Evolutionary conservation across 2,329 filamentous ascomycete genomes (phyloP).

Genomic region (Aspergillus brasiliensis): DNA sequence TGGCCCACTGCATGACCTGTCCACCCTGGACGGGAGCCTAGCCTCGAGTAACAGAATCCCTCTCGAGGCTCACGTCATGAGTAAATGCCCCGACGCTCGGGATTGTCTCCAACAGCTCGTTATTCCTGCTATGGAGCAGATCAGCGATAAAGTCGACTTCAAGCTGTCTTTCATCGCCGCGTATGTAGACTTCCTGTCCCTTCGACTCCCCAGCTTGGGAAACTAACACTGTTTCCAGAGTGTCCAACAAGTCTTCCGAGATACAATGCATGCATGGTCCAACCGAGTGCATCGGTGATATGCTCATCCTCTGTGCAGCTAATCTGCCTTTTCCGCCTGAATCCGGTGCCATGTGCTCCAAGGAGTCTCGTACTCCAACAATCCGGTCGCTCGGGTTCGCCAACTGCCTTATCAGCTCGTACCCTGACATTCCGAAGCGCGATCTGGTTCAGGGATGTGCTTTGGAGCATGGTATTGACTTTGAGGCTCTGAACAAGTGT

Average conservation of each 20-base stretch:
- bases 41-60: slow-evolving; percentile 56
- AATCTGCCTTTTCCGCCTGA: slow-evolving; percentile 55
- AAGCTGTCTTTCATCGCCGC: slow-evolving; percentile 85
- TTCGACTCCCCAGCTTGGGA: neutral
- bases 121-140: slow-evolving; percentile 80
- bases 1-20: neutral
- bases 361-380: slow-evolving; percentile 67
- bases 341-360: slow-evolving; percentile 20
- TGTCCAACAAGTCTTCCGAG: slow-evolving; percentile 73
- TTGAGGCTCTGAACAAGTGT: slow-evolving; percentile 78
- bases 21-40: neutral
- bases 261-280: slow-evolving; percentile 89
- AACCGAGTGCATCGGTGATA: slow-evolving; percentile 88
- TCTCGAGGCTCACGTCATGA: slow-evolving; percentile 94
- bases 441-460: slow-evolving; percentile 84
- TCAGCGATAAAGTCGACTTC: slow-evolving; percentile 86
- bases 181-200: slow-evolving; percentile 40
- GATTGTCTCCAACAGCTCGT: slow-evolving; percentile 80
- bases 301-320: slow-evolving; percentile 87
- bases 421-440: slow-evolving; percentile 73
- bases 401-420: slow-evolving; percentile 82
- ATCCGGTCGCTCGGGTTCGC: slow-evolving; percentile 91
- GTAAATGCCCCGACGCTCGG: slow-evolving; percentile 89
- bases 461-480: slow-evolving; percentile 85
- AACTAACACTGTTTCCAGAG: slow-evolving; percentile 40